A percentile compares a stretch with the other conserved stretches of the same genome.
Evolutionary conservation across 176 grass and related monocot species (phyloP).

Genomic region (Leersia perrieri): DNA sequence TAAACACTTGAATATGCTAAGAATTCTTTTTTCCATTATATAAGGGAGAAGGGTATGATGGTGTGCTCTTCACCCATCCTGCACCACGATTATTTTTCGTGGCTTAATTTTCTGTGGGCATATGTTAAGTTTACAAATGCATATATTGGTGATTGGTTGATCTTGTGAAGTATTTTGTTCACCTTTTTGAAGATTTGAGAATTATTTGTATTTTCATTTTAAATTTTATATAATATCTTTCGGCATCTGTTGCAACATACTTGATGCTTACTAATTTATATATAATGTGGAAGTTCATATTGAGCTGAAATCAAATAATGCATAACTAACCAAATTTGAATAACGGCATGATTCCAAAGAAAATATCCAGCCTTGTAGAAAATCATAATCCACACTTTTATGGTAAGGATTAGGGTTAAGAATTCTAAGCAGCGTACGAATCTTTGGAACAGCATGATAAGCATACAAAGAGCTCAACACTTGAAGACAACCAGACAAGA

Average conservation of each 20-base stretch:
- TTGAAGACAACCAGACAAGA: not conserved
- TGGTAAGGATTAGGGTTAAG: not conserved
- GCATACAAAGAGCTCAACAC: not conserved
- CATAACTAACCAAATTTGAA: not conserved
- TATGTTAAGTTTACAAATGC: too few species aligned
- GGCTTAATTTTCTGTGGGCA: too few species aligned
- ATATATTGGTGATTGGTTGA: not conserved
- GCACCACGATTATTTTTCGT: too few species aligned
- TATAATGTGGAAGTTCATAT: not conserved
- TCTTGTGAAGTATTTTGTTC: not conserved
- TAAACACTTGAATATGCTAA: not conserved
- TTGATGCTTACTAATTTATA: not conserved
- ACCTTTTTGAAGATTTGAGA: not conserved
- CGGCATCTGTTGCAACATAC: not conserved
- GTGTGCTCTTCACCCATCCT: not conserved
- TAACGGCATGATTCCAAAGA: not conserved
- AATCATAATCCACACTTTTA: not conserved
- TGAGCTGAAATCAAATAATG: not conserved
- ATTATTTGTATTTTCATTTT: not conserved
- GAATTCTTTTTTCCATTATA: not conserved
- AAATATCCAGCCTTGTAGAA: not conserved
- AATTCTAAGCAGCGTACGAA: not conserved
- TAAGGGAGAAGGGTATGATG: not conserved
- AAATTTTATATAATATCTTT: not conserved
- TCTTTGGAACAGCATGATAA: not conserved